phyloP scores from a whole-genome alignment of 768 basidiomycete genomes.

The Suillus discolor region DNA sequence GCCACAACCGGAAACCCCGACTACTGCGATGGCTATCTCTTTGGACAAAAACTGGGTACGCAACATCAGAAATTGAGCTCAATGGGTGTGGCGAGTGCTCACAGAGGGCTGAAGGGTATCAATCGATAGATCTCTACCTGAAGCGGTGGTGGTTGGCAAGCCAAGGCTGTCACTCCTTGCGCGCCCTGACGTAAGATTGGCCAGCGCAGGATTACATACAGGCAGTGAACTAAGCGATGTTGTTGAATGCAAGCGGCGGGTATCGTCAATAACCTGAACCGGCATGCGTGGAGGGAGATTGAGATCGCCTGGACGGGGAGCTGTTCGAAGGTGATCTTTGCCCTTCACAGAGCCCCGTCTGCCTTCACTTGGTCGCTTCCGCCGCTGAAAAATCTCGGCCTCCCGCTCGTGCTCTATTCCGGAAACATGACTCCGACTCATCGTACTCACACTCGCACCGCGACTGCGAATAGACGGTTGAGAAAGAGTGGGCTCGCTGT shows the following conservation, averaged over 20 bases:
- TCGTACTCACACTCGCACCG: constrained; percentile 57
- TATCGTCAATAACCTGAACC: constrained; percentile 40
- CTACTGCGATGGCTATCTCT: constrained; percentile 68
- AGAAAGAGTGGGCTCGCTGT: constrained; percentile 26
- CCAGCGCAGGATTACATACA: constrained; percentile 28
- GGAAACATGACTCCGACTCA: constrained; percentile 43
- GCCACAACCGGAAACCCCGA: constrained; percentile 79
- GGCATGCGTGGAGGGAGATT: constrained; percentile 60
- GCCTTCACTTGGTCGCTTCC: constrained; percentile 41
- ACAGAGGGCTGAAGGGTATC: constrained; percentile 28
- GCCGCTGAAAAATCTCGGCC: constrained; percentile 52
- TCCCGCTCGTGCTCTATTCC: constrained; percentile 49
- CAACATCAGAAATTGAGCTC: constrained; percentile 13
- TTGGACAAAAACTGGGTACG: constrained; percentile 27
- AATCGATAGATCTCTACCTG: constrained; percentile 18
- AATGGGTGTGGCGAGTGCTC: constrained; percentile 14
- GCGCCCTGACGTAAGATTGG: constrained; percentile 44
- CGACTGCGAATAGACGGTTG: constrained; percentile 49
- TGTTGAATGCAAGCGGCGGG: constrained; percentile 39
- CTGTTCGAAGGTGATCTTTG: constrained; percentile 43
- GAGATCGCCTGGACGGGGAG: constrained; percentile 58
- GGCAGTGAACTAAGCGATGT: constrained; percentile 42
- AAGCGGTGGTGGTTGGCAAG: constrained; percentile 35
- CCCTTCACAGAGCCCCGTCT: constrained; percentile 52
- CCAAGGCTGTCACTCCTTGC: constrained; percentile 66